Evolutionary conservation across 768 basidiomycete genomes (phyloP).

Genomic region (Tubosaeta sp.): DNA sequence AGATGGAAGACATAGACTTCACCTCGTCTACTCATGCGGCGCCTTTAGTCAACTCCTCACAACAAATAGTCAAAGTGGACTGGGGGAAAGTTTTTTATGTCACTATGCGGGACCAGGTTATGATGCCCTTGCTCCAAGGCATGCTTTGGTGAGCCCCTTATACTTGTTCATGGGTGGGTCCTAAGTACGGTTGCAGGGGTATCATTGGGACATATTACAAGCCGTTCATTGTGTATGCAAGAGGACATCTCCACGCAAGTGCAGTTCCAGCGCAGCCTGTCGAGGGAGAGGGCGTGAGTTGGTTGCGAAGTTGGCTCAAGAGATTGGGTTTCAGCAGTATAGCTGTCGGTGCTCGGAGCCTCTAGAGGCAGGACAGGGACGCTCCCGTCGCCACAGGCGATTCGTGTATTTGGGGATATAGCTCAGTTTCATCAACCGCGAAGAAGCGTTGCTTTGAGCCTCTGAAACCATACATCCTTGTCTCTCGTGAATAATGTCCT

Average conservation of each 20-base stretch:
- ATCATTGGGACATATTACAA: slow-evolving; percentile 30
- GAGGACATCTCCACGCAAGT: slow-evolving; percentile 13
- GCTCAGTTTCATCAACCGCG: too few species aligned
- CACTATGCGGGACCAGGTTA: slow-evolving; percentile 63
- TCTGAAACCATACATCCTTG: too few species aligned
- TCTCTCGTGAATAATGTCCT: too few species aligned
- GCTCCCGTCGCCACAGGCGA: neutral
- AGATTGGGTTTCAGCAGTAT: slow-evolving; percentile 28
- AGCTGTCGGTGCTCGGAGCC: slow-evolving; percentile 22
- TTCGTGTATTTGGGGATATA: too few species aligned
- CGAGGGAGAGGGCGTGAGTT: slow-evolving; percentile 29
- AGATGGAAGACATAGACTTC: slow-evolving; percentile 19
- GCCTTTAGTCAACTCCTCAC: slow-evolving; percentile 27
- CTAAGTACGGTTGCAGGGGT: slow-evolving; percentile 21
- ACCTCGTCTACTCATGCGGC: slow-evolving; percentile 24
- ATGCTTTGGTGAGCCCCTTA: slow-evolving; percentile 50
- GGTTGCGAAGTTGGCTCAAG: slow-evolving; percentile 29
- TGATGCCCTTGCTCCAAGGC: slow-evolving; percentile 66
- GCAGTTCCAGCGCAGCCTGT: slow-evolving; percentile 10
- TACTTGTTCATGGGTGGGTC: neutral
- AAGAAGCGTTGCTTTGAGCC: too few species aligned
- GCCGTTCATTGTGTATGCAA: slow-evolving; percentile 25
- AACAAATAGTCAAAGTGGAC: slow-evolving; percentile 41
- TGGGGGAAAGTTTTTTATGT: slow-evolving; percentile 62
- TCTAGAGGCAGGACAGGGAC: slow-evolving; percentile 8